These are phyloP conservation scores for Penicillium sp. DNA, from an alignment of 2,329 filamentous ascomycete genomes.

Conservation along the genomic window DNA sequence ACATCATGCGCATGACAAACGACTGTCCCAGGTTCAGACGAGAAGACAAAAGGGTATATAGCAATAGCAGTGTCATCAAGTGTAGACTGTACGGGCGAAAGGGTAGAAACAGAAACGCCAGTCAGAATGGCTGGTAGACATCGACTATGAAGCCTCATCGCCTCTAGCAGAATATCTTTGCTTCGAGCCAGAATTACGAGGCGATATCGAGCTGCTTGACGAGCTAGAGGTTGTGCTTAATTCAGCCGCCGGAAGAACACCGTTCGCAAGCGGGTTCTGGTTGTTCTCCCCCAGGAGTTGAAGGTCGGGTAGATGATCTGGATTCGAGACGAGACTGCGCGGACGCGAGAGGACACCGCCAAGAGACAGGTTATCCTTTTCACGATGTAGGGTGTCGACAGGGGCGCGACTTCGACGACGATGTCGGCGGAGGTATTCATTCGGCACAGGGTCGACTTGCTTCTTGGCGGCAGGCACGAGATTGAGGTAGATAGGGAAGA, in stretches of 20 bases:
- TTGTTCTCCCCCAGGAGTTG: constrained; percentile 17
- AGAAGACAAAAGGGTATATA: constrained; percentile 7
- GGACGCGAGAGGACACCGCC: constrained; percentile 32
- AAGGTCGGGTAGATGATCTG: constrained; percentile 21
- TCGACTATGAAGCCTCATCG: not conserved
- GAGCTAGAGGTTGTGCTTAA: constrained; percentile 4
- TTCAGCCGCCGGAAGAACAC: not conserved
- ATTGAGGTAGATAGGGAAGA: constrained; percentile 56
- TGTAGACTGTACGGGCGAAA: not conserved
- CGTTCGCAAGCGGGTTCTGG: not conserved
- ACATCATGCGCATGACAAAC: not conserved
- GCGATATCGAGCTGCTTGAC: not conserved
- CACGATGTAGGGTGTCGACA: constrained; percentile 18
- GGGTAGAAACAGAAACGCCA: not conserved
- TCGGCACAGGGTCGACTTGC: constrained; percentile 50
- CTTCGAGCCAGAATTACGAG: not conserved
- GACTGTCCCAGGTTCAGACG: not conserved
- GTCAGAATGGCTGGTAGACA: not conserved
- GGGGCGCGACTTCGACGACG: constrained; percentile 21
- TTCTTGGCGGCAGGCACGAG: constrained; percentile 45
- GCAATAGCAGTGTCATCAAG: not conserved
- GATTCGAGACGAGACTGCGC: constrained; percentile 28
- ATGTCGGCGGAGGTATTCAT: constrained; percentile 34
- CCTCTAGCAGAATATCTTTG: not conserved
- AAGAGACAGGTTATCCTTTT: constrained; percentile 30